Percentiles rank a stretch among this genome's conserved stretches.
phyloP scores from a whole-genome alignment of 2,329 filamentous ascomycete species.

The Scedosporium apiospermum region DNA sequence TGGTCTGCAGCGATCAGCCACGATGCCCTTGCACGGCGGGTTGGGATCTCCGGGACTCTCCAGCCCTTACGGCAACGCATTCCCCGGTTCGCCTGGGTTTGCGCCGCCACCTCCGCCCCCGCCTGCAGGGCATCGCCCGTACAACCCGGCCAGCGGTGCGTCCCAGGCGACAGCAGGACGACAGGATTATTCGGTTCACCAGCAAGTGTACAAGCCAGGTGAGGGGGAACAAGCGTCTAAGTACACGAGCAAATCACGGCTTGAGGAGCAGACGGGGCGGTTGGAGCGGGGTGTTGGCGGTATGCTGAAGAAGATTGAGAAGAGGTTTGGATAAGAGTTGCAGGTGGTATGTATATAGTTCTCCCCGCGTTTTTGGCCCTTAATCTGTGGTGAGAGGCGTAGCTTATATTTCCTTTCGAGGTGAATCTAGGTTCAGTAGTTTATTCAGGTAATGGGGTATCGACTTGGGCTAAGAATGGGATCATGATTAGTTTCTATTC shows the following conservation, averaged over 20 bases:
- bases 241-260: constrained; percentile 36
- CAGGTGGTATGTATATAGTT: not conserved
- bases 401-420: not conserved
- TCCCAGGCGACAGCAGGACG: constrained; percentile 17
- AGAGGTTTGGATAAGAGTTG: constrained; percentile 48
- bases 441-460: too few relatives aligned
- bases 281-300: constrained; percentile 62
- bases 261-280: constrained; percentile 57
- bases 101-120: constrained; percentile 25
- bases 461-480: too few relatives aligned
- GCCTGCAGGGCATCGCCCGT: constrained; percentile 48
- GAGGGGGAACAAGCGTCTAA: constrained; percentile 47
- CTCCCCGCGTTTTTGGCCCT: not conserved
- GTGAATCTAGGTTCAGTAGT: too few relatives aligned
- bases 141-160: constrained; percentile 24
- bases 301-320: constrained; percentile 71
- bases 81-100: constrained; percentile 25
- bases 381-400: not conserved
- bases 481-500: too few relatives aligned
- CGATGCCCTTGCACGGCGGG: constrained; percentile 32
- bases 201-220: constrained; percentile 60
- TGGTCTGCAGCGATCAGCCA: constrained; percentile 35
- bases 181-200: constrained; percentile 51
- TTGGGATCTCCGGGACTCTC: constrained; percentile 28
- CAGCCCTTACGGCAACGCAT: constrained; percentile 24